phyloP scores from a whole-genome alignment of 1,284 basidiomycete genomes.

The Entoloma clypeatum region DNA sequence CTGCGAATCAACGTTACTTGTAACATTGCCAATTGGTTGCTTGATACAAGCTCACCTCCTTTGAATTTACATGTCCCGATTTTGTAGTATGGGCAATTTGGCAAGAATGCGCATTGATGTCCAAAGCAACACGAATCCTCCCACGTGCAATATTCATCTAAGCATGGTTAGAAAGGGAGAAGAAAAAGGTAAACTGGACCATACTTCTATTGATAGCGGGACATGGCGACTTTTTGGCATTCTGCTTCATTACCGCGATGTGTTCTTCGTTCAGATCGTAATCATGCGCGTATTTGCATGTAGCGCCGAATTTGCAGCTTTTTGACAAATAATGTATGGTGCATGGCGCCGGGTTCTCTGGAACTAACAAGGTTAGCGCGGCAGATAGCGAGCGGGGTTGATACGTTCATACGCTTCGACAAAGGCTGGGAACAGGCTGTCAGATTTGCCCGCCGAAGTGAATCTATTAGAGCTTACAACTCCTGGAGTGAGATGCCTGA shows the following conservation, averaged over 20 bases:
- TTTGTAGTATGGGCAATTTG: conserved; percentile 50
- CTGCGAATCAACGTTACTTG: conserved; percentile 17
- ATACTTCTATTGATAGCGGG: conserved; percentile 50
- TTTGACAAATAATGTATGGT: conserved; percentile 56
- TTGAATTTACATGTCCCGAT: conserved; percentile 55
- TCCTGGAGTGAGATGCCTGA: conserved; percentile 44
- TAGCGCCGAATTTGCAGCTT: conserved; percentile 50
- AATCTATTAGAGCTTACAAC: conserved; percentile 39
- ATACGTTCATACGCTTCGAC: conserved; percentile 49
- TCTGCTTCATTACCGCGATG: conserved; percentile 44
- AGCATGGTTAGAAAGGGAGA: conserved; percentile 10
- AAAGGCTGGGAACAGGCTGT: conserved; percentile 42
- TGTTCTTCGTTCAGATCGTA: conserved; percentile 51
- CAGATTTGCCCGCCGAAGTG: conserved; percentile 15
- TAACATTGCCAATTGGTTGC: conserved; percentile 13
- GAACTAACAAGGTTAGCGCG: conserved; percentile 18
- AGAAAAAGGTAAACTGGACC: conserved; percentile 4
- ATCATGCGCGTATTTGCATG: conserved; percentile 58
- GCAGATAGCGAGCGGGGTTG: conserved; percentile 9
- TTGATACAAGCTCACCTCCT: conserved; percentile 40
- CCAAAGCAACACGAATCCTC: conserved; percentile 60
- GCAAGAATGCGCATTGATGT: conserved; percentile 47
- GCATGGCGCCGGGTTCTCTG: conserved; percentile 60
- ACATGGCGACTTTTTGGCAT: conserved; percentile 59
- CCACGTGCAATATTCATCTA: conserved; percentile 52